A percentile compares a stretch with the other conserved stretches of the same genome.
Evolutionary conservation across 2,329 filamentous ascomycete genomes (phyloP).

Genomic region (Tetracladium maxilliforme): DNA sequence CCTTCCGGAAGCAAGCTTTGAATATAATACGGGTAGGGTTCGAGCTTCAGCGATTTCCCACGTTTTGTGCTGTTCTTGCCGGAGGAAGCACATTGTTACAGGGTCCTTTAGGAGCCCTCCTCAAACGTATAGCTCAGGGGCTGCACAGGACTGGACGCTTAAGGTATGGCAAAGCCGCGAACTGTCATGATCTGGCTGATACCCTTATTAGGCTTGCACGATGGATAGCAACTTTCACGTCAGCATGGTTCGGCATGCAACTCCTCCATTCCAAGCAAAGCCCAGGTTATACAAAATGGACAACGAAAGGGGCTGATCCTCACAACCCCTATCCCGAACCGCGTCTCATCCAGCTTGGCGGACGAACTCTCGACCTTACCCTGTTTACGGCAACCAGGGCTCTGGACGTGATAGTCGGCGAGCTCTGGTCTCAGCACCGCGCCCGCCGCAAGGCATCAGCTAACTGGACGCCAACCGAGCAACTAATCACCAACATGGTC

Average conservation of each 20-base stretch:
- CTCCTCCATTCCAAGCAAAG: slow-evolving; percentile 41
- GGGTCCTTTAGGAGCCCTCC: slow-evolving; percentile 12
- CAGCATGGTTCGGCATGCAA: slow-evolving; percentile 39
- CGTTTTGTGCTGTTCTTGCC: slow-evolving; percentile 45
- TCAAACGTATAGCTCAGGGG: slow-evolving; percentile 5
- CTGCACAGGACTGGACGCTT: slow-evolving; percentile 12
- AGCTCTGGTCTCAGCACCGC: slow-evolving; percentile 42
- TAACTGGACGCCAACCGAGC: slow-evolving; percentile 27
- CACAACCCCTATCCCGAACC: too few species aligned
- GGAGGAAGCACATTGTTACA: slow-evolving; percentile 47
- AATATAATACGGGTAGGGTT: slow-evolving; percentile 36
- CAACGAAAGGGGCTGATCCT: neutral
- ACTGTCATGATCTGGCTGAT: too few species aligned
- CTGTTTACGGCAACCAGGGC: slow-evolving; percentile 64
- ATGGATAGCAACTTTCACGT: slow-evolving; percentile 41
- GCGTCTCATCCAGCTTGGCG: slow-evolving; percentile 30
- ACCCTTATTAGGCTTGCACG: slow-evolving; percentile 42
- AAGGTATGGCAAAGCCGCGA: slow-evolving; percentile 17
- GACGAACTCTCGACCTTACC: slow-evolving; percentile 68
- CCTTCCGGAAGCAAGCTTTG: slow-evolving; percentile 14
- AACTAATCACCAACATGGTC: slow-evolving; percentile 25
- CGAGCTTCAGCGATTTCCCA: slow-evolving; percentile 40
- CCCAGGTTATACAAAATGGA: slow-evolving; percentile 7
- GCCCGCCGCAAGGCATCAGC: slow-evolving; percentile 25
- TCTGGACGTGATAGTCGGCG: slow-evolving; percentile 53